Conservation (phyloP, 148 eudicot species). For the Rhododendron griersonianum region DNA sequence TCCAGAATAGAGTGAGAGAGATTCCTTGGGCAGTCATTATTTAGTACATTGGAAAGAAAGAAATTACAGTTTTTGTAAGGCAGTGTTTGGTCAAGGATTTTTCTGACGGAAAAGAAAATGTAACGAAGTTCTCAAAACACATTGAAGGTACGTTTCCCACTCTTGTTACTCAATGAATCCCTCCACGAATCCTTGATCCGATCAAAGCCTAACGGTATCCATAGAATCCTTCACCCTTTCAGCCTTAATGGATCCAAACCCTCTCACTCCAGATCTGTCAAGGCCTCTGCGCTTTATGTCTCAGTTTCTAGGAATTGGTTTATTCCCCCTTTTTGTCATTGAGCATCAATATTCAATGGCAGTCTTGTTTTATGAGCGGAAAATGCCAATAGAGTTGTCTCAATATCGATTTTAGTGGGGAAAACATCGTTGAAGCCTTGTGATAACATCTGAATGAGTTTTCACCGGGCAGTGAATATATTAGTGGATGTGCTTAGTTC, state of each 20-base stretch:
- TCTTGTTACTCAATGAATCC: too few species aligned
- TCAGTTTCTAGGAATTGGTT: neutral
- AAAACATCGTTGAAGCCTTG: neutral
- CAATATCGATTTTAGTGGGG: neutral
- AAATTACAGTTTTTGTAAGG: neutral
- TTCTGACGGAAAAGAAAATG: neutral
- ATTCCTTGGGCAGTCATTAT: neutral
- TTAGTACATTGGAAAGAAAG: neutral
- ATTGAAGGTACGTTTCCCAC: too few species aligned
- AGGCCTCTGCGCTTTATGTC: neutral
- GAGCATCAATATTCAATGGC: neutral
- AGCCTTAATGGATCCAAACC: neutral
- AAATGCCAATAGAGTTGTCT: neutral
- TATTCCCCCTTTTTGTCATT: neutral
- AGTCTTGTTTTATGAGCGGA: neutral
- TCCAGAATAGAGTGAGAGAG: neutral
- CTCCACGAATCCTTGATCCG: too few species aligned
- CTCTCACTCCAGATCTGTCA: neutral
- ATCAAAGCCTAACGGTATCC: too few species aligned
- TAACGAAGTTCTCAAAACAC: neutral
- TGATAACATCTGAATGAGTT: neutral
- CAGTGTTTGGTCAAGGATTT: neutral
- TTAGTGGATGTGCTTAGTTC: neutral
- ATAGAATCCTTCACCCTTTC: neutral
- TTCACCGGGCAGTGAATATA: neutral